Evolutionary conservation across 805 yeast genomes (phyloP), one percentile per base, ranked within the genome.

Genomic region (Saccharomycopsis fodiens): DNA sequence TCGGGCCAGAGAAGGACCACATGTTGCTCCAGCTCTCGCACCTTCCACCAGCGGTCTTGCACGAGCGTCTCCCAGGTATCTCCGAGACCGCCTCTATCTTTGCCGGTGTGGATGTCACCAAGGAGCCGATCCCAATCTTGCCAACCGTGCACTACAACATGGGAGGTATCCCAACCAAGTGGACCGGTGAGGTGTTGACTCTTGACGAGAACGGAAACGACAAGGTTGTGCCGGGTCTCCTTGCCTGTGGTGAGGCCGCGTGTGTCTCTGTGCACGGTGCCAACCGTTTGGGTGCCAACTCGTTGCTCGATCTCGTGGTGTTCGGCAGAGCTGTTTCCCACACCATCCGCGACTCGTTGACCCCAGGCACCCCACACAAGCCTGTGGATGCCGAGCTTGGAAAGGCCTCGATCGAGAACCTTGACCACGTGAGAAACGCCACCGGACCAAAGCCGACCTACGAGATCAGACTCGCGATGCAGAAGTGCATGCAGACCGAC

Each of bases 201-300:
- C 62, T 82, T 59, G 87, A 84, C 62, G 91, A 77, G 62, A 70
- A 76, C 55, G 98, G 98, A 58, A 79, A 91, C 60, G 98, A 93
- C 65, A 78, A 75, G 62, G 78, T 84, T 56, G 93, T 91, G 52
- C 93, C 91, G 60, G 98, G 98, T 61, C 75, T 91, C 57, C 76
- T 78, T 65, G 97, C 98, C 13, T 88, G 97, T 73, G 98, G 98
- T 76, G 98, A 91, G 74, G 89, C 95, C 55, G 98, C 97, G 38
- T 91, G 97, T 78, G 97, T 95, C 52, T 88, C 97, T 30, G 98
- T 91, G 50, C 98, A 91, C 65, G 98, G 98, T 71, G 98, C 98
- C 53, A 91, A 91, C 78, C 88, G 98, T 76, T 76, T 91, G 57
- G 98, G 98, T 68, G 98, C 98, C 55, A 91, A 91, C 79, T 93